A percentile compares a stretch with the other conserved stretches of the same genome.
Conservation (phyloP, 2,329 filamentous ascomycete genomes). For the Dothistroma septosporum region DNA sequence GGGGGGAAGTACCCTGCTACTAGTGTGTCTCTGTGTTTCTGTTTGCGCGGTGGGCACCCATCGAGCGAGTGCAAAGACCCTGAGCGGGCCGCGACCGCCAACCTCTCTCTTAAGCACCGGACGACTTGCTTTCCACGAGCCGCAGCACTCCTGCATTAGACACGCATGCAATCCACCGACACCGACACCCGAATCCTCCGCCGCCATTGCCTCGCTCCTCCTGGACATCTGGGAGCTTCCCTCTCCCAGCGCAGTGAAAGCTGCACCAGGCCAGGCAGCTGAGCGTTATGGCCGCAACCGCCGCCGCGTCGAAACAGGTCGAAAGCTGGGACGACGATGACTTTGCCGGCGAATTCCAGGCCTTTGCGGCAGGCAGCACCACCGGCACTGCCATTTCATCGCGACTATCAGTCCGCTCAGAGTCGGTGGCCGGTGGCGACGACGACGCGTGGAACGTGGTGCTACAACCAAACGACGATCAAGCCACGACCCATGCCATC, state of each 20-base stretch:
- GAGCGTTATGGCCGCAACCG: slow-evolving; percentile 7
- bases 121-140: background rate
- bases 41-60: too few species aligned
- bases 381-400: slow-evolving; percentile 72
- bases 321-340: slow-evolving; percentile 62
- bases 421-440: slow-evolving; percentile 65
- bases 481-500: slow-evolving; percentile 79
- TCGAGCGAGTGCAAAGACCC: too few species aligned
- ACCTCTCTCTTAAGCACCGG: too few species aligned
- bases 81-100: too few species aligned
- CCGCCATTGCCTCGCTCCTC: background rate
- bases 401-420: slow-evolving; percentile 76
- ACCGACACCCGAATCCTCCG: background rate
- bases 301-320: slow-evolving; percentile 51
- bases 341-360: slow-evolving; percentile 59
- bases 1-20: too few species aligned
- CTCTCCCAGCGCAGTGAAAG: background rate
- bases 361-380: slow-evolving; percentile 47
- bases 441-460: slow-evolving; percentile 89
- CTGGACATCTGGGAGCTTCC: background rate
- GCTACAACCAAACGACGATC: slow-evolving; percentile 78
- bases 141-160: background rate
- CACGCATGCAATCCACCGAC: background rate
- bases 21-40: too few species aligned
- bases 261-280: slow-evolving; percentile 1